These are phyloP conservation scores for Gossypium longicalyx DNA, from an alignment of 345 rosid species.

Conservation along the genomic window DNA sequence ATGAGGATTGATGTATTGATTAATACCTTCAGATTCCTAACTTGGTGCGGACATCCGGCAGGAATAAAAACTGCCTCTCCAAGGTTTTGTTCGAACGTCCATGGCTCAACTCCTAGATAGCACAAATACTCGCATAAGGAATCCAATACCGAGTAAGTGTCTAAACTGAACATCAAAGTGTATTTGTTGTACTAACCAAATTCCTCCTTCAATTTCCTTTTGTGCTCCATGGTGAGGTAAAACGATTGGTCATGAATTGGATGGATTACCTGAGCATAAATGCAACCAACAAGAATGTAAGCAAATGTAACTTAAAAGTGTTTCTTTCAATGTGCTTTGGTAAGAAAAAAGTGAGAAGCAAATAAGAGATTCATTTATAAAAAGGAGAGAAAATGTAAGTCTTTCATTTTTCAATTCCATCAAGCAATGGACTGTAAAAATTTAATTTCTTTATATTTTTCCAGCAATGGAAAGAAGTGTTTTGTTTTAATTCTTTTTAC, in stretches of 20 bases:
- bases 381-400: too few relatives aligned
- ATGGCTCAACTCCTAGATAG: slow-evolving; percentile 66
- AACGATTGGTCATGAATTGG: slow-evolving; percentile 85
- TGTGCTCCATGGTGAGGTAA: slow-evolving; percentile 66
- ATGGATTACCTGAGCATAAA: slow-evolving; percentile 47
- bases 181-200: slow-evolving; percentile 41
- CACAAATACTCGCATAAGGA: neutral
- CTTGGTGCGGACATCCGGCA: slow-evolving; percentile 98
- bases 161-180: neutral
- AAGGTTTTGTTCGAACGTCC: slow-evolving; percentile 77
- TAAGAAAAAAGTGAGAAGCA: neutral
- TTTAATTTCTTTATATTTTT: too few relatives aligned
- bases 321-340: neutral
- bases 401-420: too few relatives aligned
- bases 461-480: too few relatives aligned
- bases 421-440: too few relatives aligned
- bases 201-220: slow-evolving; percentile 70
- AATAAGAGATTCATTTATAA: neutral
- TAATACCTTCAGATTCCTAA: slow-evolving; percentile 79
- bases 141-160: too few relatives aligned
- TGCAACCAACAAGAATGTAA: neutral
- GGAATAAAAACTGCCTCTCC: slow-evolving; percentile 97
- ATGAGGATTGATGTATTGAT: neutral
- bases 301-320: neutral
- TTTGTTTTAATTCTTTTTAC: too few relatives aligned